A percentile compares a stretch with the other conserved stretches of the same genome.
Evolutionary conservation across 2,329 filamentous ascomycete species (phyloP).

Genomic region (Cercospora zeae-maydis): DNA sequence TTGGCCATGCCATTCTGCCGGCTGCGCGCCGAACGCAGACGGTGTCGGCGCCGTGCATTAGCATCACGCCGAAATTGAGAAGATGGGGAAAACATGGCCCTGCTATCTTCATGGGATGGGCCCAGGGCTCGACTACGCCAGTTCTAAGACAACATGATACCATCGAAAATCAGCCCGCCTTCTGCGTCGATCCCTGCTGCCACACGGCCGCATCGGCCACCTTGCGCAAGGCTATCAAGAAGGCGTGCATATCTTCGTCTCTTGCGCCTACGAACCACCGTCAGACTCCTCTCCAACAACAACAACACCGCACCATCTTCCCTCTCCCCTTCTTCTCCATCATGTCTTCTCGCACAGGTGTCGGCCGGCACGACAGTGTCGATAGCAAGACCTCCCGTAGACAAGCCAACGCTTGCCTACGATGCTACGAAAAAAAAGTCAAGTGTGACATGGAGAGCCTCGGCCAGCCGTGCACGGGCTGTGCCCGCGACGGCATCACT

Average conservation of each 20-base stretch:
- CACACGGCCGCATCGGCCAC: constrained; percentile 2
- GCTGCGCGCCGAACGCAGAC: neutral
- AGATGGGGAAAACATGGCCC: constrained; percentile 7
- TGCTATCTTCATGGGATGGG: neutral
- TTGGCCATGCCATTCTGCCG: neutral
- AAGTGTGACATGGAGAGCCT: constrained; percentile 15
- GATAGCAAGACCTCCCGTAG: constrained; percentile 8
- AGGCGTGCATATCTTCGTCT: neutral
- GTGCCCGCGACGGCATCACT: constrained; percentile 7
- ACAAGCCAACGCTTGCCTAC: constrained; percentile 13
- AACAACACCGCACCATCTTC: too few relatives aligned
- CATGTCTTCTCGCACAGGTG: constrained; percentile 8
- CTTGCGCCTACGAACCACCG: neutral
- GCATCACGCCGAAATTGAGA: neutral
- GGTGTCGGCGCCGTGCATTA: constrained; percentile 1
- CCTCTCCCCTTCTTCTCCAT: neutral
- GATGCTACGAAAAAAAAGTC: constrained; percentile 16
- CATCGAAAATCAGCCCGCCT: neutral
- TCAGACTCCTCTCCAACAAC: neutral
- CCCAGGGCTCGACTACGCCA: constrained; percentile 2
- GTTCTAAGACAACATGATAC: constrained; percentile 8
- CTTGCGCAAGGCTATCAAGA: constrained; percentile 4
- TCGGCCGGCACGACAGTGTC: constrained; percentile 1
- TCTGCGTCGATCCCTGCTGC: neutral
- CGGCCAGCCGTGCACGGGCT: constrained; percentile 13